Percentiles rank a stretch among this genome's conserved stretches.
phyloP scores from a whole-genome alignment of 164 flowering plant genomes.

The Liriodendron chinense region DNA sequence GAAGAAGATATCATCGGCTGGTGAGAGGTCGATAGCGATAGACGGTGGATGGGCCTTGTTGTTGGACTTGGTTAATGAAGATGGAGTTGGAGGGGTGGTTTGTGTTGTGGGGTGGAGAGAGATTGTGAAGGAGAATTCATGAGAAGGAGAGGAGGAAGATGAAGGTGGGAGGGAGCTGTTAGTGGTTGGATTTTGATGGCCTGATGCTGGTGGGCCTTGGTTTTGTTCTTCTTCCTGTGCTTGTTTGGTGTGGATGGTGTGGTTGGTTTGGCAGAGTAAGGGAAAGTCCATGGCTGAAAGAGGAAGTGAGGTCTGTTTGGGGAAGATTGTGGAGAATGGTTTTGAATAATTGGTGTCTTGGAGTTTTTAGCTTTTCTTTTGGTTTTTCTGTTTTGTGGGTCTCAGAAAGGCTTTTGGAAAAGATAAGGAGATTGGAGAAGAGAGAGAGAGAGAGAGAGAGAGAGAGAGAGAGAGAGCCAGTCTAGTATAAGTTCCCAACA shows the following conservation, averaged over 20 bases:
- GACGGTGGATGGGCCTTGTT: constrained; percentile 17
- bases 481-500: too few relatives aligned
- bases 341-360: background rate
- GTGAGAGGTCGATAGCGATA: constrained; percentile 64
- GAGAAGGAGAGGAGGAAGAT: constrained; percentile 11
- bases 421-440: background rate
- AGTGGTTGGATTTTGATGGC: background rate
- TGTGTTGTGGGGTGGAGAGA: constrained; percentile 47
- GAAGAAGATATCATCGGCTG: constrained; percentile 92
- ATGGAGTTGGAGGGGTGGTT: background rate
- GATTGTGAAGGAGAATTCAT: constrained; percentile 40
- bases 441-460: background rate
- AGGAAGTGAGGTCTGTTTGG: background rate
- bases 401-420: background rate
- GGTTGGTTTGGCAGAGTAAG: background rate
- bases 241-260: background rate
- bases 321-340: background rate
- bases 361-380: background rate
- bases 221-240: background rate
- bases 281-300: constrained; percentile 9
- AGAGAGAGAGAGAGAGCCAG: background rate
- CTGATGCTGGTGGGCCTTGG: background rate
- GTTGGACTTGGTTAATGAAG: background rate
- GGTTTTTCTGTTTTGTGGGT: background rate
- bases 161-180: constrained; percentile 2